phyloP scores from a whole-genome alignment of 1,139 yeast genomes.

The Blastobotrys illinoisensis region DNA sequence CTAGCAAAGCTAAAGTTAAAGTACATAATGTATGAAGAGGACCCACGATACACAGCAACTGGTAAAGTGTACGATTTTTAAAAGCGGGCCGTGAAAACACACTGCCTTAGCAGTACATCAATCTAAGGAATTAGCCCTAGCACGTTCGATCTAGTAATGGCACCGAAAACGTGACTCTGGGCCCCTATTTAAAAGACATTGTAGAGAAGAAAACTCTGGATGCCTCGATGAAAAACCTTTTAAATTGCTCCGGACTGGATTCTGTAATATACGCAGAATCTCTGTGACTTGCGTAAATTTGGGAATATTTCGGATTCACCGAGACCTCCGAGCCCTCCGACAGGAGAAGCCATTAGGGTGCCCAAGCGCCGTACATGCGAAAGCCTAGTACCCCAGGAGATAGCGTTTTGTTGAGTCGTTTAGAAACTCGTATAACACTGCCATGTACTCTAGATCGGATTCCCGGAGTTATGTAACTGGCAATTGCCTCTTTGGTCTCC shows the following conservation, averaged over 20 bases:
- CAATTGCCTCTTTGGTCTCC: no score
- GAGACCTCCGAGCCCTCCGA: not conserved
- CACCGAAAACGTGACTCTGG: slow-evolving; percentile 13
- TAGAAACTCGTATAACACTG: no score
- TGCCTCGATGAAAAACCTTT: not conserved
- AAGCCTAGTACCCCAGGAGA: no score
- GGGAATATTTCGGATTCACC: not conserved
- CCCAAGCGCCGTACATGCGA: not conserved
- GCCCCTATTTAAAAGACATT: slow-evolving; percentile 13
- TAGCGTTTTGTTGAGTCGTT: no score
- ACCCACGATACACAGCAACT: slow-evolving; percentile 20
- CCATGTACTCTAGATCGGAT: no score
- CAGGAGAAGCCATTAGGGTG: no score
- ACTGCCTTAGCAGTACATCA: not conserved
- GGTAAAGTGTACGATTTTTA: slow-evolving; percentile 18
- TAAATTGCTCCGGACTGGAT: not conserved
- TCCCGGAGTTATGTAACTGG: no score
- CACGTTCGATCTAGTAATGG: slow-evolving; percentile 9
- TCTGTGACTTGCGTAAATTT: not conserved
- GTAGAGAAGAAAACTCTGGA: slow-evolving; percentile 3
- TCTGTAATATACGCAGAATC: not conserved
- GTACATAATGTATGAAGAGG: slow-evolving; percentile 21
- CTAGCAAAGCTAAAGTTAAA: no score
- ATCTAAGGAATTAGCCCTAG: slow-evolving; percentile 11
- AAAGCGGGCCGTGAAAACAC: slow-evolving; percentile 22